A percentile compares a stretch with the other conserved stretches of the same genome.
Evolutionary conservation across 495 filamentous ascomycete species (phyloP).

Genomic region (Aspergillus funiculosus): DNA sequence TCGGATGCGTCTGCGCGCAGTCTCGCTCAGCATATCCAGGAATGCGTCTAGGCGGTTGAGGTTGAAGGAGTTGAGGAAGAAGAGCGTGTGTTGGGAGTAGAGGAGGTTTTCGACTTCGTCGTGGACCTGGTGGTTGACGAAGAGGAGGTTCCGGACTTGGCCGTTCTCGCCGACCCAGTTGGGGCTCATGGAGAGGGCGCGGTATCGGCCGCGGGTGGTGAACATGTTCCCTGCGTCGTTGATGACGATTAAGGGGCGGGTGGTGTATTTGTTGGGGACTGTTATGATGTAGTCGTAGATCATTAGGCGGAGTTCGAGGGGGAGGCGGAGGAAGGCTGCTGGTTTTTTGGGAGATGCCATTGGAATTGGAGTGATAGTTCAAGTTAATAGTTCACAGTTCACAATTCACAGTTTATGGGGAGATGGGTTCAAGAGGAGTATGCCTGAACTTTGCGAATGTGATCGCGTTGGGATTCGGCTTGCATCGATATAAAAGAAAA

Average conservation of each 20-base stretch:
- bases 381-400: too few species aligned
- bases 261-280: conserved; percentile 33
- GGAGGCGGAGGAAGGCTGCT: conserved; percentile 5
- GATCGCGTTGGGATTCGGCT: too few species aligned
- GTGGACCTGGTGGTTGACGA: conserved; percentile 39
- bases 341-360: too few species aligned
- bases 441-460: too few species aligned
- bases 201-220: conserved; percentile 29
- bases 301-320: conserved; percentile 6
- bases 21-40: conserved; percentile 33
- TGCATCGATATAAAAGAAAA: too few species aligned
- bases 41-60: conserved; percentile 31
- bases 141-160: conserved; percentile 27
- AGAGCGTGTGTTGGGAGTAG: conserved; percentile 37
- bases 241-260: conserved; percentile 33
- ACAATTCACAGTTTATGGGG: too few species aligned
- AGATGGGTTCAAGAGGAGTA: too few species aligned
- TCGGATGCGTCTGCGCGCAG: conserved; percentile 30
- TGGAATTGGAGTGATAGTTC: too few species aligned
- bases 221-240: conserved; percentile 31
- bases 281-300: too few species aligned
- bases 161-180: conserved; percentile 34
- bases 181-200: conserved; percentile 34
- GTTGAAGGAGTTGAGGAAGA: conserved; percentile 40
- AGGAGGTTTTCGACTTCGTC: conserved; percentile 38